A percentile compares a stretch with the other conserved stretches of the same genome.
Evolutionary conservation across 345 rosid species (phyloP).

Genomic region (Salix purpurea): DNA sequence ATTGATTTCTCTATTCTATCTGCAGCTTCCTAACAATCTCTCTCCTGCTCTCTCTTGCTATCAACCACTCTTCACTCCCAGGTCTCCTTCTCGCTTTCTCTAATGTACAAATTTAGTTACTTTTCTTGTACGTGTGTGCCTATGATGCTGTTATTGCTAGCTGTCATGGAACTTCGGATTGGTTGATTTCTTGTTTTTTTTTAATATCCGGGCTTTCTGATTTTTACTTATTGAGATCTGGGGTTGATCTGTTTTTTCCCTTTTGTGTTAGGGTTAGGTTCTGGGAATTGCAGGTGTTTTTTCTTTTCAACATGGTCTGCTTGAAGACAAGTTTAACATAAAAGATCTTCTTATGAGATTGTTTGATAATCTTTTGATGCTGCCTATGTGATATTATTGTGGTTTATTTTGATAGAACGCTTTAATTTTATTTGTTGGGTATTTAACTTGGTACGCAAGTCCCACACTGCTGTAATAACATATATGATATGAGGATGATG

Average conservation of each 20-base stretch:
- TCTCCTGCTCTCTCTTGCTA: conserved; percentile 5
- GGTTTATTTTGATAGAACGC: not conserved
- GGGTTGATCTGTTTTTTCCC: conserved; percentile 8
- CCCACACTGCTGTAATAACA: not conserved
- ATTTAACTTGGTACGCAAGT: not conserved
- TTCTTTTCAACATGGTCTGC: not conserved
- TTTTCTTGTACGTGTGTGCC: not conserved
- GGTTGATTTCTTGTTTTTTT: not conserved
- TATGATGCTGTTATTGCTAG: not conserved
- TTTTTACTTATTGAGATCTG: conserved; percentile 16
- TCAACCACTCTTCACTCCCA: conserved; percentile 14
- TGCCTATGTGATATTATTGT: not conserved
- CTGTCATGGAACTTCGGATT: not conserved
- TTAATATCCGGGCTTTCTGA: not conserved
- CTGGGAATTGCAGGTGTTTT: not conserved
- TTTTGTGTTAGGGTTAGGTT: not conserved
- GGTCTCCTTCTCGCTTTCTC: conserved; percentile 15
- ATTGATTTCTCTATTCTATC: conserved; percentile 28
- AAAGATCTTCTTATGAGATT: not conserved
- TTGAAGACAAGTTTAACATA: not conserved
- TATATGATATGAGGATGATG: not conserved
- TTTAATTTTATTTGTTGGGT: not conserved
- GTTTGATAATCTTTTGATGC: not conserved
- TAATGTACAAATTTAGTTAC: not conserved
- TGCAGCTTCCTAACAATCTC: not conserved